Percentiles rank a stretch among this genome's conserved stretches.
Conservation (phyloP, 176 grass and related monocot species). For the Leersia perrieri region DNA sequence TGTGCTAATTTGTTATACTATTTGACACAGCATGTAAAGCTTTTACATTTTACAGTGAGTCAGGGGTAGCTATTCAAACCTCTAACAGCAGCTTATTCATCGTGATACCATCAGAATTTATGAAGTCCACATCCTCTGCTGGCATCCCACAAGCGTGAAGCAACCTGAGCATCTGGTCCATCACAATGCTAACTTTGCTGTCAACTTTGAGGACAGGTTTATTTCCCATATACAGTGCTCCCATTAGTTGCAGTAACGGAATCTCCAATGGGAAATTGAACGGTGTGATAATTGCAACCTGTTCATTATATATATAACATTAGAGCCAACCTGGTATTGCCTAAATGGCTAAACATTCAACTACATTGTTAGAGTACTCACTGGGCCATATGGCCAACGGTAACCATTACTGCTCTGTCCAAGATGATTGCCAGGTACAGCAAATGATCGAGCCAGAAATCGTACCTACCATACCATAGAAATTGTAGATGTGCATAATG, state of each 20-base stretch:
- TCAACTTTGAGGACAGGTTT: conserved; percentile 98
- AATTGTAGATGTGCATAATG: background rate
- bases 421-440: conserved; percentile 90
- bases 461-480: conserved; percentile 61
- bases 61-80: conserved; percentile 36
- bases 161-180: conserved; percentile 95
- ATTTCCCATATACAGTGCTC: conserved; percentile 98
- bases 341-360: background rate
- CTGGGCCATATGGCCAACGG: conserved; percentile 96
- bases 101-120: conserved; percentile 87
- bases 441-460: conserved; percentile 91
- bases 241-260: conserved; percentile 90
- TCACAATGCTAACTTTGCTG: conserved; percentile 99
- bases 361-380: conserved; percentile 40
- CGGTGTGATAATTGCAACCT: conserved; percentile 95
- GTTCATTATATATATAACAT: conserved; percentile 33
- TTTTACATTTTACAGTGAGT: background rate
- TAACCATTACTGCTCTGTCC: conserved; percentile 91
- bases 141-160: conserved; percentile 90
- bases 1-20: conserved; percentile 15
- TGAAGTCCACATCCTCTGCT: conserved; percentile 82
- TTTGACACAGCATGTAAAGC: background rate
- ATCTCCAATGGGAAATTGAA: conserved; percentile 99
- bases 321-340: background rate
- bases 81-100: conserved; percentile 95